Evolutionary conservation across 202 grass and related monocot genomes (phyloP).

Genomic region (Dendrocalamus latiflorus): DNA sequence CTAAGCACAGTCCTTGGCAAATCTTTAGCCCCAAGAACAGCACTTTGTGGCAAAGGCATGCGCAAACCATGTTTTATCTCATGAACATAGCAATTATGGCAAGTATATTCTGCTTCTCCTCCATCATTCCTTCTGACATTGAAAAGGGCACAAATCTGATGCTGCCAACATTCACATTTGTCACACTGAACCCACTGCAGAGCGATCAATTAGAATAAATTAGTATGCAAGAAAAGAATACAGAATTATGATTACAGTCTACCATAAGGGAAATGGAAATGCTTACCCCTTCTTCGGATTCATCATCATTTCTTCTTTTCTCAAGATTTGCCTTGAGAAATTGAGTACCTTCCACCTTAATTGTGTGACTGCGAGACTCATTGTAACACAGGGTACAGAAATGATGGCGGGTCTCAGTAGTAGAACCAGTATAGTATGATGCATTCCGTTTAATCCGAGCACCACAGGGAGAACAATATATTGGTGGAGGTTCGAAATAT

Average conservation of each 20-base stretch:
- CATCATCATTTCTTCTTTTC: conserved; percentile 69
- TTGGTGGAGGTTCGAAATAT: conserved; percentile 71
- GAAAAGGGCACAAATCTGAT: conserved; percentile 86
- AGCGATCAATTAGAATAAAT: conserved; percentile 16
- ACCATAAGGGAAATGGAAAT: conserved; percentile 13
- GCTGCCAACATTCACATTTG: conserved; percentile 94
- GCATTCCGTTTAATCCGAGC: conserved; percentile 85
- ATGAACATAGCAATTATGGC: conserved; percentile 62
- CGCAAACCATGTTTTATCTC: conserved; percentile 64
- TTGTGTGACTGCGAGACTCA: conserved; percentile 51
- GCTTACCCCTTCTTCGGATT: conserved; percentile 79
- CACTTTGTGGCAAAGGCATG: conserved; percentile 60
- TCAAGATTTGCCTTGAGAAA: conserved; percentile 56
- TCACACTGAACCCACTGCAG: conserved; percentile 87
- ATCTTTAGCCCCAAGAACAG: conserved; percentile 83
- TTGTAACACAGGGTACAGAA: conserved; percentile 66
- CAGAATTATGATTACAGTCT: not conserved
- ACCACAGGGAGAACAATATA: conserved; percentile 87
- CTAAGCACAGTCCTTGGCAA: conserved; percentile 77
- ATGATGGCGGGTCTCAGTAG: conserved; percentile 39
- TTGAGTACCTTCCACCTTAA: conserved; percentile 47
- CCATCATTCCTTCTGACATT: conserved; percentile 71
- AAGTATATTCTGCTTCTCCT: conserved; percentile 68
- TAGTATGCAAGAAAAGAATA: conserved; percentile 23
- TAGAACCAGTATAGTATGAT: conserved; percentile 55